Conservation (phyloP, 352 stramenopile species). For the Phytophthora podocarpi region DNA sequence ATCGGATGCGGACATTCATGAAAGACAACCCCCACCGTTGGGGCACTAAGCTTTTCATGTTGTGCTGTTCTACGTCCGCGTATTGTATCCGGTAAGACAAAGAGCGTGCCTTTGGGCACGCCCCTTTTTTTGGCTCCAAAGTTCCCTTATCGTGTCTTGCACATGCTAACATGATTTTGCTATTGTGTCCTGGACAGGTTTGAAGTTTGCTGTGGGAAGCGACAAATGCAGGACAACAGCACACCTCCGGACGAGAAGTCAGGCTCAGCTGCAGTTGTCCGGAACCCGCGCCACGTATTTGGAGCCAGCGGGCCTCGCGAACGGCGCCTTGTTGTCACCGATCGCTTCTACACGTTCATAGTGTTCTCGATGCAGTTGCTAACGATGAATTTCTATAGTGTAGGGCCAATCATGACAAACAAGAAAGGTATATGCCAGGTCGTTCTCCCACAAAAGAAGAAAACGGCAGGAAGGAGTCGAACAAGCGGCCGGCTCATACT, state of each 20-base stretch:
- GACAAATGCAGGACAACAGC: not conserved
- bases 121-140: not conserved
- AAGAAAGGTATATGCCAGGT: not conserved
- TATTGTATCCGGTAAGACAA: slow-evolving; percentile 4
- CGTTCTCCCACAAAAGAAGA: not conserved
- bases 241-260: slow-evolving; percentile 1
- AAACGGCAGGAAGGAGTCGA: not conserved
- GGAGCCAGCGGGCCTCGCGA: not conserved
- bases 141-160: slow-evolving; percentile 10
- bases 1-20: slow-evolving; percentile 1
- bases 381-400: slow-evolving; percentile 5
- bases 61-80: not conserved
- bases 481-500: not conserved
- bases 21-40: not conserved
- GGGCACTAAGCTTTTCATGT: not conserved
- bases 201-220: slow-evolving; percentile 3
- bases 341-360: not conserved
- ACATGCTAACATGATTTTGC: not conserved
- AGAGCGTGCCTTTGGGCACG: not conserved
- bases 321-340: not conserved
- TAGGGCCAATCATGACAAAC: slow-evolving; percentile 1
- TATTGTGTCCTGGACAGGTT: slow-evolving; percentile 7
- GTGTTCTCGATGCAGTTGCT: slow-evolving; percentile 9
- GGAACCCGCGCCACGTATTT: not conserved
- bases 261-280: not conserved